These are phyloP conservation scores for Naematelia aurantialba DNA, from an alignment of 768 basidiomycete genomes.

Conservation along the genomic window DNA sequence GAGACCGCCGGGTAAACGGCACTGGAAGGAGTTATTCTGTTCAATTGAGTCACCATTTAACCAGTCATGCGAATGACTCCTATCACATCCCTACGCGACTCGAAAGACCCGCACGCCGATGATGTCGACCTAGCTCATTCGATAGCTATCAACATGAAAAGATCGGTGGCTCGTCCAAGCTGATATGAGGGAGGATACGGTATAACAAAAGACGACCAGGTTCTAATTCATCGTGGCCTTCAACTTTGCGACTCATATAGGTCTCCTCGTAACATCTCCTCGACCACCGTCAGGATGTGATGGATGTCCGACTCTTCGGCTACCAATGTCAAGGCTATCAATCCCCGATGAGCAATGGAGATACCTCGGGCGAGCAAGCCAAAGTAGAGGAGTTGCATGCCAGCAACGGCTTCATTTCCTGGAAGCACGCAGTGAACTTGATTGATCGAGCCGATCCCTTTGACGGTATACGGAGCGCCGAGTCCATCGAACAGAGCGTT, in stretches of 20 bases:
- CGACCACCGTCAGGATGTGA: background rate
- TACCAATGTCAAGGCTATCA: background rate
- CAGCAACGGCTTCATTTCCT: background rate
- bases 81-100: too few species aligned
- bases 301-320: background rate
- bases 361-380: background rate
- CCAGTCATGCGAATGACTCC: too few species aligned
- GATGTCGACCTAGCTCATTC: too few species aligned
- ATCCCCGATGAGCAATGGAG: background rate
- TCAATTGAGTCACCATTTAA: too few species aligned
- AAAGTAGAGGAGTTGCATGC: background rate
- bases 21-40: too few species aligned
- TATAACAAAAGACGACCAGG: too few species aligned
- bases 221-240: too few species aligned
- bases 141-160: too few species aligned
- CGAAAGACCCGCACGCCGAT: too few species aligned
- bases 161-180: too few species aligned
- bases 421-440: slow-evolving; percentile 15
- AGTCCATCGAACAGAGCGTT: slow-evolving; percentile 11
- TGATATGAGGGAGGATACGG: too few species aligned
- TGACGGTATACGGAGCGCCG: background rate
- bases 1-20: too few species aligned
- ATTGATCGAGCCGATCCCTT: slow-evolving; percentile 29
- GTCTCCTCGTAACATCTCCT: background rate
- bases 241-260: background rate